Conservation (phyloP, 2,329 filamentous ascomycete genomes). For the Rutstroemia sp. region DNA sequence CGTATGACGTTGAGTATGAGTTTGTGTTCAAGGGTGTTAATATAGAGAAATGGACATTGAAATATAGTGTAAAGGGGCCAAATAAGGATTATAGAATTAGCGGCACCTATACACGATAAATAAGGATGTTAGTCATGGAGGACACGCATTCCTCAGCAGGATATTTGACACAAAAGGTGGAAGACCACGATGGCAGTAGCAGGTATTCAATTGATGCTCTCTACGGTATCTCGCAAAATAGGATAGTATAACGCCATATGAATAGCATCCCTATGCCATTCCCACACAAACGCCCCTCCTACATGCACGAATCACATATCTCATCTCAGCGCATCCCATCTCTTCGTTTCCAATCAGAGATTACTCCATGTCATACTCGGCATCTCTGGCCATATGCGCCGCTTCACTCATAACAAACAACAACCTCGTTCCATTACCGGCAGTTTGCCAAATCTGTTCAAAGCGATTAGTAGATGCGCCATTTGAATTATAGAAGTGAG, state of each 20-base stretch:
- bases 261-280: constrained; percentile 1
- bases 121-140: too few species aligned
- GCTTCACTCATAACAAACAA: constrained; percentile 60
- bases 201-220: constrained; percentile 2
- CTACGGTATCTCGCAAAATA: neutral
- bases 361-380: constrained; percentile 21
- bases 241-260: constrained; percentile 2
- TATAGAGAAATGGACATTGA: constrained; percentile 50
- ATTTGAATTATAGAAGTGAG: constrained; percentile 31
- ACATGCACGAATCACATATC: constrained; percentile 1
- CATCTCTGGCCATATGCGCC: constrained; percentile 31
- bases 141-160: too few species aligned
- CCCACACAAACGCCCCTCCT: constrained; percentile 3
- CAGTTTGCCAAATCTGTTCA: constrained; percentile 68
- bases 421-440: constrained; percentile 61
- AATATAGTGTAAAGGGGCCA: constrained; percentile 61
- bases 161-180: too few species aligned
- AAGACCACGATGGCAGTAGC: neutral
- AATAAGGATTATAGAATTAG: constrained; percentile 64
- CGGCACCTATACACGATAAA: constrained; percentile 38
- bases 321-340: neutral
- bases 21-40: constrained; percentile 55
- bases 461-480: neutral
- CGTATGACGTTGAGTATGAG: constrained; percentile 62
- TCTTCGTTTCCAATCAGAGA: neutral